A percentile compares a stretch with the other conserved stretches of the same genome.
Evolutionary conservation across 1,284 basidiomycete species (phyloP).

Genomic region (Entoloma clypeatum): DNA sequence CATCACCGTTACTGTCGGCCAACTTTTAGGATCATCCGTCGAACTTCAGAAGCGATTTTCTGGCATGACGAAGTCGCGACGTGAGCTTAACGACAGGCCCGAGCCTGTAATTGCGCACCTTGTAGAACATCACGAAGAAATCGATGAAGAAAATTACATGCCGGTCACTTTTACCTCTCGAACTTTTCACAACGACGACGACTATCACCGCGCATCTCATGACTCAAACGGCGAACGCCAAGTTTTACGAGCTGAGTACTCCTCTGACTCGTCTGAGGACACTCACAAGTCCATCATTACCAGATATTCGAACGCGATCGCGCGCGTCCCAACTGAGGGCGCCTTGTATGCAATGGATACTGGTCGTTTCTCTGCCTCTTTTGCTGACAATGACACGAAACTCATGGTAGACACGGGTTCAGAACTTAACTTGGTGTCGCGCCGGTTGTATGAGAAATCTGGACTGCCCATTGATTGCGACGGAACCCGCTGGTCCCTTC

Average conservation of each 20-base stretch:
- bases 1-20: not conserved
- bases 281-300: too few species aligned
- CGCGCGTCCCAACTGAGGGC: not conserved
- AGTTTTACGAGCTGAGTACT: too few species aligned
- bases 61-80: slow-evolving; percentile 3
- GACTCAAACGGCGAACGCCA: slow-evolving; percentile 3
- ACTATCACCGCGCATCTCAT: not conserved
- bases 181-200: too few species aligned
- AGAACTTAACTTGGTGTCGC: slow-evolving; percentile 21
- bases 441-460: slow-evolving; percentile 2
- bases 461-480: slow-evolving; percentile 22
- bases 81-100: slow-evolving; percentile 9
- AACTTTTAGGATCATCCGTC: slow-evolving; percentile 10
- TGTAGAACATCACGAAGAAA: slow-evolving; percentile 1
- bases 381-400: slow-evolving; percentile 6
- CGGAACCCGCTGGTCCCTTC: slow-evolving; percentile 25
- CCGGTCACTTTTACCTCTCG: too few species aligned
- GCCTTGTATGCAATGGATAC: slow-evolving; percentile 13
- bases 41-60: slow-evolving; percentile 11
- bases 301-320: too few species aligned
- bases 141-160: too few species aligned
- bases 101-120: slow-evolving; percentile 6
- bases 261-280: too few species aligned
- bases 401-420: slow-evolving; percentile 25
- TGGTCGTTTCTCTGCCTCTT: slow-evolving; percentile 7